These are phyloP conservation scores for Backusella mclennaniae DNA, from an alignment of 192 early-diverging fungal genomes.

Conservation along the genomic window DNA sequence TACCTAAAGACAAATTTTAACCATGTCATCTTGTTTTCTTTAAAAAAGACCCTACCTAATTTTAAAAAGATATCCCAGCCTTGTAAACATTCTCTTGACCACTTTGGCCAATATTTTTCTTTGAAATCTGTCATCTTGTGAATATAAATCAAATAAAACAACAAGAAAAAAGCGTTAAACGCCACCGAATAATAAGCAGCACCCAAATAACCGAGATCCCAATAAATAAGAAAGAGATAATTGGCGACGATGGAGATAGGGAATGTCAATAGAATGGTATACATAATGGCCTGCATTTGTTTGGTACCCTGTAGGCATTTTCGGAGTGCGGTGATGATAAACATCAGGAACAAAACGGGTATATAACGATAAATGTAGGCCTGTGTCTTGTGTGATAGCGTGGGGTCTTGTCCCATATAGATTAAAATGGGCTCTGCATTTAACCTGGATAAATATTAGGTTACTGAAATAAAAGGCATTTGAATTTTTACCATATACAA, in stretches of 20 bases:
- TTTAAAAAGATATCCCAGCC: conserved; percentile 23
- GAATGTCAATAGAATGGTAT: conserved; percentile 6
- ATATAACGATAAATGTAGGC: conserved; percentile 2
- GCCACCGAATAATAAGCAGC: not conserved
- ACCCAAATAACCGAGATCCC: conserved; percentile 12
- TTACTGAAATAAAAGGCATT: too few species aligned
- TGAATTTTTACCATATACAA: conserved; percentile 6
- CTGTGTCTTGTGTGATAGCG: conserved; percentile 18
- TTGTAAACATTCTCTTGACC: conserved; percentile 2
- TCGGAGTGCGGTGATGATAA: conserved; percentile 9
- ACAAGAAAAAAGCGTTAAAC: not conserved
- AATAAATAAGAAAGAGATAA: conserved; percentile 12
- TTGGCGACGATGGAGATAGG: conserved; percentile 13
- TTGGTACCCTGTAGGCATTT: conserved; percentile 16
- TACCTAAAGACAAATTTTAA: not conserved
- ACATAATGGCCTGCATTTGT: conserved; percentile 24
- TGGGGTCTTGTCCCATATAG: conserved; percentile 24
- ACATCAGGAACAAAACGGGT: conserved; percentile 12
- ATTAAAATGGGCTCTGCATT: conserved; percentile 26
- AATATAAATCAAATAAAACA: conserved; percentile 1
- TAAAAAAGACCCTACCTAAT: conserved; percentile 30
- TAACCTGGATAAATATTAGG: not conserved
- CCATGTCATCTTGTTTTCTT: too few species aligned
- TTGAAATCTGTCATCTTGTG: not conserved
- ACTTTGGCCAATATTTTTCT: conserved; percentile 14